These are phyloP conservation scores for Leishmania braziliensis DNA, from an alignment of 208 protist species.

Conservation along the genomic window DNA sequence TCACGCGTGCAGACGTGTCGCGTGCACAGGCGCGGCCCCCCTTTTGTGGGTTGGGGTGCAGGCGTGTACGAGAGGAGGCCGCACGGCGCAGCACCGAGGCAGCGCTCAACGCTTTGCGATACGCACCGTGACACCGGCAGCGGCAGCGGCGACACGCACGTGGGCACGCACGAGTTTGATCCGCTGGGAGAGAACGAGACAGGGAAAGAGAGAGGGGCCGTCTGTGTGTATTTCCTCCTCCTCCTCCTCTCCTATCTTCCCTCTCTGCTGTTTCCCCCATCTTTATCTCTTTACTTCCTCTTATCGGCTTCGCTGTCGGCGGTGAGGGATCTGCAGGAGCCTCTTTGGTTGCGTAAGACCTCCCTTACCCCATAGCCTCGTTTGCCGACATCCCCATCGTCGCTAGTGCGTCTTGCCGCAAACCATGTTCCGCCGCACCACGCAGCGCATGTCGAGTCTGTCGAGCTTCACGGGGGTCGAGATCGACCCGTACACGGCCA, in stretches of 20 bases:
- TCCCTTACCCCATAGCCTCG: not conserved
- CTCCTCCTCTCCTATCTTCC: not conserved
- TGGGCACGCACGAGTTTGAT: not conserved
- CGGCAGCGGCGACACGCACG: not conserved
- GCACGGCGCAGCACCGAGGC: not conserved
- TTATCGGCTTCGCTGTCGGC: not conserved
- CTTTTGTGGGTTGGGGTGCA: not conserved
- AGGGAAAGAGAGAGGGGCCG: not conserved
- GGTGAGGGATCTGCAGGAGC: not conserved
- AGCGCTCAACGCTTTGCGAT: not conserved
- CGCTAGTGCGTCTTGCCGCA: not conserved
- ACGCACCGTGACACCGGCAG: not conserved
- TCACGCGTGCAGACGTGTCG: not conserved
- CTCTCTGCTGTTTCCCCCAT: not conserved
- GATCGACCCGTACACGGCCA: constrained; percentile 81
- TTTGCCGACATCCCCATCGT: not conserved
- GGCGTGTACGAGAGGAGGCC: not conserved
- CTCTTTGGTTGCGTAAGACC: not conserved
- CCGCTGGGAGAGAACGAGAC: not conserved
- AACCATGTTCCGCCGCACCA: constrained; percentile 60
- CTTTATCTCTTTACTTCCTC: not conserved
- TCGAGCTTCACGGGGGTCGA: constrained; percentile 61
- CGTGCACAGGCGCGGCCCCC: not conserved
- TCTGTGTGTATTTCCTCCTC: not conserved
- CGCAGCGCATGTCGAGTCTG: constrained; percentile 47